A percentile compares a stretch with the other conserved stretches of the same genome.
Conservation (phyloP, 352 stramenopile genomes). For the Globisporangium lucens region DNA sequence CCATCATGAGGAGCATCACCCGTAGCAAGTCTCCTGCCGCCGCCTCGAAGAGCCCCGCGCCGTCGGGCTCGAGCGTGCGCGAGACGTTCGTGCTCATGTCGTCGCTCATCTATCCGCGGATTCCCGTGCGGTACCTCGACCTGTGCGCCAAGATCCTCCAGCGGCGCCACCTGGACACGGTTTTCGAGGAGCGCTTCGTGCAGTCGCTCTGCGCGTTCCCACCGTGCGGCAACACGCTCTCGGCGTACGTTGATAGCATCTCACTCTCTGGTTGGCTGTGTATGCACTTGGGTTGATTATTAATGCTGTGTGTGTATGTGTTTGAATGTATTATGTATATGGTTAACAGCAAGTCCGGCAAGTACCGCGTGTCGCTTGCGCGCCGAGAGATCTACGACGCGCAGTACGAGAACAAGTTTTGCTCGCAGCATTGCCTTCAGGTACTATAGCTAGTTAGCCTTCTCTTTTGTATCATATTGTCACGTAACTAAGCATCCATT, state of each 20-base stretch:
- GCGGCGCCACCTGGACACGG: conserved; percentile 72
- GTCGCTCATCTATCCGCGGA: conserved; percentile 59
- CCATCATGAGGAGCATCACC: not conserved
- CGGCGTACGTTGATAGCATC: conserved; percentile 29
- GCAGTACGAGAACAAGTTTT: conserved; percentile 81
- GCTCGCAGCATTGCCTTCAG: conserved; percentile 63
- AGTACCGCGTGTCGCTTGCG: conserved; percentile 71
- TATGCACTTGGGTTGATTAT: not conserved
- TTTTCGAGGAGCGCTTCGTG: conserved; percentile 77
- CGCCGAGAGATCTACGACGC: conserved; percentile 80
- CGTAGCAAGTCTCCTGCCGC: not conserved
- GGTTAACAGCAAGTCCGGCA: conserved; percentile 43
- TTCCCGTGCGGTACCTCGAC: conserved; percentile 69
- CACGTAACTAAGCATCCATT: not conserved
- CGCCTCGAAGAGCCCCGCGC: conserved; percentile 3
- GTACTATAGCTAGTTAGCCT: conserved; percentile 21
- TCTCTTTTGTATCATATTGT: not conserved
- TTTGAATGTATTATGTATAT: not conserved
- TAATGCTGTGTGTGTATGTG: not conserved
- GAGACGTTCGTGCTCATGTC: conserved; percentile 82
- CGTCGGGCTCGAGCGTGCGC: conserved; percentile 54
- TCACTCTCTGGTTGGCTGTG: too few species aligned
- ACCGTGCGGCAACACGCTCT: conserved; percentile 51
- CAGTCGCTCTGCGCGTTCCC: conserved; percentile 73
- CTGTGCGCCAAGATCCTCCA: conserved; percentile 66